Conservation (phyloP, 2,329 filamentous ascomycete genomes). For the Sarocladiaceae sp. region DNA sequence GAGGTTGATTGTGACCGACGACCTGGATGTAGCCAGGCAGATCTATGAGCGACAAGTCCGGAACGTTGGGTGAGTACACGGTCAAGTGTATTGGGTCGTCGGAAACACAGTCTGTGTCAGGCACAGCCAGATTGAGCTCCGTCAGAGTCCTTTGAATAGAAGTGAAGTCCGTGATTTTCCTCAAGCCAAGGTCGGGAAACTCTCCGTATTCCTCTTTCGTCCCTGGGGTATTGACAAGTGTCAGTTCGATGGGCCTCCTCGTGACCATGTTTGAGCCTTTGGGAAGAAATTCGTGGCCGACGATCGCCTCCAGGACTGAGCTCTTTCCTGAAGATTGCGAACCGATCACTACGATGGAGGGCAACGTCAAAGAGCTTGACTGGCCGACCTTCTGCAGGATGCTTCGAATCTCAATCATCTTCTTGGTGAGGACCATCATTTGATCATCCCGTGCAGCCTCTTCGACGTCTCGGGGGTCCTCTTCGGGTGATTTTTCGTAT, state of each 20-base stretch:
- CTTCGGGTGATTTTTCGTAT: constrained; percentile 64
- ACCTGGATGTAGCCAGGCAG: constrained; percentile 97
- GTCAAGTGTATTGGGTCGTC: constrained; percentile 95
- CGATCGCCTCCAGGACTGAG: constrained; percentile 92
- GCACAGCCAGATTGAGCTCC: constrained; percentile 89
- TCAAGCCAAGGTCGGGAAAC: constrained; percentile 86
- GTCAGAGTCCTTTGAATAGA: constrained; percentile 92
- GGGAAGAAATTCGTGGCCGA: constrained; percentile 94
- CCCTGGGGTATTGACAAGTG: constrained; percentile 89
- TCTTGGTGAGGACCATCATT: constrained; percentile 98
- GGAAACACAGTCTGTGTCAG: constrained; percentile 85
- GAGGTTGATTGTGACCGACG: constrained; percentile 82
- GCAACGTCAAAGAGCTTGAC: constrained; percentile 80
- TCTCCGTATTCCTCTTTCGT: constrained; percentile 88
- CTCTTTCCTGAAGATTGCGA: constrained; percentile 98
- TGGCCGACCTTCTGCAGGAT: constrained; percentile 90
- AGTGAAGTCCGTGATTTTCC: constrained; percentile 86
- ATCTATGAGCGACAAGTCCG: constrained; percentile 93
- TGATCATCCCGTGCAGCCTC: constrained; percentile 84
- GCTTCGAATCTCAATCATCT: constrained; percentile 98
- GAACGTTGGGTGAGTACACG: constrained; percentile 93
- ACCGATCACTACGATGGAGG: constrained; percentile 98
- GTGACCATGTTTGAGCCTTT: constrained; percentile 99
- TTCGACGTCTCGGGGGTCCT: constrained; percentile 57
- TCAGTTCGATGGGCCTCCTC: constrained; percentile 89